A percentile compares a stretch with the other conserved stretches of the same genome.
Evolutionary conservation across 1,139 yeast species (phyloP).

Genomic region (Candida sp.): DNA sequence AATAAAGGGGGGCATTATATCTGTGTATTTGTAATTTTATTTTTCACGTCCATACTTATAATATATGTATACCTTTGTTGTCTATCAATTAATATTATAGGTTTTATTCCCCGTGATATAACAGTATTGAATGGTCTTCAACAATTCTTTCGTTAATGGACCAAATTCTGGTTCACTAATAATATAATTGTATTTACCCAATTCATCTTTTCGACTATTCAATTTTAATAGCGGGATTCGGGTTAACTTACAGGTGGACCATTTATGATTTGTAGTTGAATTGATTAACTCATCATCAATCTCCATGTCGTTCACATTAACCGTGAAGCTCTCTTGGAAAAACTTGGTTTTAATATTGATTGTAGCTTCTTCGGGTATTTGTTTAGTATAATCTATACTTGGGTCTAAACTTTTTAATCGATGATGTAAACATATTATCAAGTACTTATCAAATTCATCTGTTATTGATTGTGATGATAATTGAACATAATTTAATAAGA

Average conservation of each 20-base stretch:
- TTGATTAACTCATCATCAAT: conserved; percentile 13
- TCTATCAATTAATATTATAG: conserved; percentile 8
- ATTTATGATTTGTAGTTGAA: conserved; percentile 32
- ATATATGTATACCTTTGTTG: too few species aligned
- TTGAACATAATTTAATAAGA: conserved; percentile 14
- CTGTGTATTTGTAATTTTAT: too few species aligned
- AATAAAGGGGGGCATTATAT: neutral
- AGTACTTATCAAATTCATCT: conserved; percentile 24
- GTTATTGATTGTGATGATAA: conserved; percentile 3
- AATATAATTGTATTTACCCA: conserved; percentile 27
- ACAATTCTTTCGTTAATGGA: conserved; percentile 11
- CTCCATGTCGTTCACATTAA: conserved; percentile 10
- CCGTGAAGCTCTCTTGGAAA: conserved; percentile 24
- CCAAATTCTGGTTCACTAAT: conserved; percentile 10
- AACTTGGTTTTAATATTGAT: conserved; percentile 24
- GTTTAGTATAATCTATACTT: neutral
- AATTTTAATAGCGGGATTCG: conserved; percentile 35
- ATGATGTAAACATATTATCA: conserved; percentile 19
- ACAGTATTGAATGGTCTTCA: conserved; percentile 24
- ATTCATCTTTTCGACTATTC: conserved; percentile 32
- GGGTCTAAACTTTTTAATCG: conserved; percentile 8
- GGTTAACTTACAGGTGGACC: conserved; percentile 38
- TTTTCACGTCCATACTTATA: too few species aligned
- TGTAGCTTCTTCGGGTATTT: conserved; percentile 15
- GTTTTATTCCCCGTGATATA: conserved; percentile 18